Evolutionary conservation across 495 filamentous ascomycete species (phyloP).

Genomic region (Lentithecium fluviatile): DNA sequence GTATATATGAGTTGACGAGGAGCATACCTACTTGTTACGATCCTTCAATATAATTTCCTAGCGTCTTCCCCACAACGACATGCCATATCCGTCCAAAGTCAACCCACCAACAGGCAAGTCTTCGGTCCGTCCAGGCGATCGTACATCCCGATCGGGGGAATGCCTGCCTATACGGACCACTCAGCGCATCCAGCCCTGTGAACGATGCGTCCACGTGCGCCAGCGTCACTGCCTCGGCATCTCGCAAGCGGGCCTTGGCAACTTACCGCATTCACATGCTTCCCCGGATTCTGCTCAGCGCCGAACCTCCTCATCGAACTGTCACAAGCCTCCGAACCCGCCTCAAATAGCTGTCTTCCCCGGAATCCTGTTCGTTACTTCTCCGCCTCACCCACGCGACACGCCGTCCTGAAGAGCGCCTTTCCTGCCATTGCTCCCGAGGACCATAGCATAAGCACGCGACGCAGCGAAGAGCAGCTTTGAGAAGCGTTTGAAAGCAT

Average conservation of each 20-base stretch:
- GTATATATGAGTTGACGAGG: slow-evolving; percentile 18
- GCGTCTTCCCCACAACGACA: no score
- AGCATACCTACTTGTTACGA: slow-evolving; percentile 7
- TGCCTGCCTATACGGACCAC: no score
- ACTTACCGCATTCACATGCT: slow-evolving; percentile 22
- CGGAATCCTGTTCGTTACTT: slow-evolving; percentile 3
- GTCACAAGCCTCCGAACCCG: not conserved
- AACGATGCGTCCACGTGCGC: slow-evolving; percentile 12
- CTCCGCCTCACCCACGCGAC: no score
- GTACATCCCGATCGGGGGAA: no score
- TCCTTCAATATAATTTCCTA: slow-evolving; percentile 25
- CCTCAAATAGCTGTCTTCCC: slow-evolving; percentile 12
- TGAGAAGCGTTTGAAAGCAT: not conserved
- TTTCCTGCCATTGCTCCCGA: no score
- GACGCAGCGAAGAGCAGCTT: not conserved
- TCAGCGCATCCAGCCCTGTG: not conserved
- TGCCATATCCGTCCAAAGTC: no score
- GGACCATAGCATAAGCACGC: no score
- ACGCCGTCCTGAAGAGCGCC: no score
- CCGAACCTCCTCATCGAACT: not conserved
- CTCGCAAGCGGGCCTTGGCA: slow-evolving; percentile 4
- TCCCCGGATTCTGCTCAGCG: slow-evolving; percentile 13
- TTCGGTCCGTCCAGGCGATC: no score
- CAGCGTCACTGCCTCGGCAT: slow-evolving; percentile 21
- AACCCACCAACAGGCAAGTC: no score